Conservation (phyloP, 176 grass and related monocot species). For the Aegilops bicornis region DNA sequence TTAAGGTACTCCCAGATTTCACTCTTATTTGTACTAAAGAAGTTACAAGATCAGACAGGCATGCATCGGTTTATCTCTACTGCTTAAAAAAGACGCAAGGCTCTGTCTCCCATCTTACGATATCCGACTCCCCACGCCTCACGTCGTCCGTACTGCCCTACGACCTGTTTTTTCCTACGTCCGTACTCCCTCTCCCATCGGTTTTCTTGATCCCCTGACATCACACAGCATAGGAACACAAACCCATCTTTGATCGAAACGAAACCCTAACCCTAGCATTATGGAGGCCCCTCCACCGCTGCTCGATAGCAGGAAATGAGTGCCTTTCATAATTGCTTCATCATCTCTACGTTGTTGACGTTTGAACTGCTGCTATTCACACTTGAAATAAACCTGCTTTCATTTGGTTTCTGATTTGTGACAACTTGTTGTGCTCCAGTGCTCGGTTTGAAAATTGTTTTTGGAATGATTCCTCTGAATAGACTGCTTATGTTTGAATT, state of each 20-base stretch:
- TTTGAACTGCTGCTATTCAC: not conserved
- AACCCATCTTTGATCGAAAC: too few species aligned
- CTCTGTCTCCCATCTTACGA: too few species aligned
- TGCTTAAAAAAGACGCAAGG: too few species aligned
- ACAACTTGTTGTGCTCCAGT: not conserved
- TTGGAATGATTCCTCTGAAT: not conserved
- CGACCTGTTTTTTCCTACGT: too few species aligned
- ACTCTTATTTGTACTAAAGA: not conserved
- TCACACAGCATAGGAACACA: too few species aligned
- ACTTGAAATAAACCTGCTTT: not conserved
- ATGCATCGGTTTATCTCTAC: not conserved
- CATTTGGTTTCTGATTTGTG: not conserved
- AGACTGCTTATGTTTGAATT: not conserved
- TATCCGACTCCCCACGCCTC: too few species aligned
- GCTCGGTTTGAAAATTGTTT: not conserved
- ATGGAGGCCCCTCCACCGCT: constrained; percentile 13
- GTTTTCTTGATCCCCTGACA: too few species aligned
- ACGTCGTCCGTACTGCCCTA: too few species aligned
- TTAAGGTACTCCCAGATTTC: not conserved
- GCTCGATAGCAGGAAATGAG: constrained; percentile 74
- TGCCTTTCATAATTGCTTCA: constrained; percentile 14
- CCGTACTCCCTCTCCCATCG: too few species aligned
- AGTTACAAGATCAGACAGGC: not conserved
- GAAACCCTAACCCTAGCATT: too few species aligned
- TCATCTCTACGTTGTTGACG: not conserved